A percentile compares a stretch with the other conserved stretches of the same genome.
Evolutionary conservation across 2,329 filamentous ascomycete genomes (phyloP).

Genomic region (Sclerotinia trifoliorum): DNA sequence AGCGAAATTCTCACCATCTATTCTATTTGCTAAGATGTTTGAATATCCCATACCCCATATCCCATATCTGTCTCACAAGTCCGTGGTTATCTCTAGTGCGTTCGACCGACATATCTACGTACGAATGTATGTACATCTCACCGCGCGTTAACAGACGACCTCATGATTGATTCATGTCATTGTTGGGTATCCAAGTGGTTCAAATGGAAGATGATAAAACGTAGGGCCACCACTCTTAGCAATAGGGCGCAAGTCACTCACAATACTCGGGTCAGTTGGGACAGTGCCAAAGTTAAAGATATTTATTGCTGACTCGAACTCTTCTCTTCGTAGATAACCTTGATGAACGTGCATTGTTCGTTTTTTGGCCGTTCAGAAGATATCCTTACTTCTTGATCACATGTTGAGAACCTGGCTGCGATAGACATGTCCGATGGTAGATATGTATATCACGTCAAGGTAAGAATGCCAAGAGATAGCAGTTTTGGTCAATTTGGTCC

Average conservation of each 20-base stretch:
- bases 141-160: background rate
- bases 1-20: background rate
- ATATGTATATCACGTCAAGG: conserved; percentile 5
- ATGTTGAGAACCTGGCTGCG: background rate
- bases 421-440: background rate
- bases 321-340: background rate
- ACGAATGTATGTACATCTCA: background rate
- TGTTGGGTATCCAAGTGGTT: background rate
- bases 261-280: background rate
- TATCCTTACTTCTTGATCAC: background rate
- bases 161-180: background rate
- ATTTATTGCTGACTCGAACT: background rate
- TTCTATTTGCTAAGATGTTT: background rate
- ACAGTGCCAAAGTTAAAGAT: background rate
- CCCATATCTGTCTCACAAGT: background rate
- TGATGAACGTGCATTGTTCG: background rate
- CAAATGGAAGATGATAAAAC: too few species aligned
- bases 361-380: background rate
- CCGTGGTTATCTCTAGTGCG: background rate
- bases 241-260: background rate
- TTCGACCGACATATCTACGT: background rate
- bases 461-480: background rate
- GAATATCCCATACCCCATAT: too few species aligned
- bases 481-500: too few species aligned
- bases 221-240: background rate